phyloP scores from a whole-genome alignment of 2,329 filamentous ascomycete species.

The Lecanicillium sp. region DNA sequence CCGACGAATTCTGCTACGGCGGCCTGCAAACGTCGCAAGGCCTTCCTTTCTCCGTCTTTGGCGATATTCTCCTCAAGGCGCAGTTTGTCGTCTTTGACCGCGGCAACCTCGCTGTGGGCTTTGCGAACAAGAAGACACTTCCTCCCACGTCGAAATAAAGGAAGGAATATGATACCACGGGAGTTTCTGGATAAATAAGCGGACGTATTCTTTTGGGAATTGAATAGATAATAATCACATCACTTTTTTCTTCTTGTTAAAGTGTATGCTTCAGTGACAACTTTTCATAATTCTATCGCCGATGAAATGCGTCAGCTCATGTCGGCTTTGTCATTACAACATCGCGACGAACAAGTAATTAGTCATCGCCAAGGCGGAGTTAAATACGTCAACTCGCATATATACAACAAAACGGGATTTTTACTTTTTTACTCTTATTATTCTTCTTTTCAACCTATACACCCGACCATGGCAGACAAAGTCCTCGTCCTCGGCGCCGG shows the following conservation, averaged over 20 bases:
- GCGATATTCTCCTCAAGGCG: constrained; percentile 38
- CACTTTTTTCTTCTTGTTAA: no score
- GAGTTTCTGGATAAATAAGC: no score
- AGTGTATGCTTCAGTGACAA: no score
- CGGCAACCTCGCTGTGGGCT: constrained; percentile 27
- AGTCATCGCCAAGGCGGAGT: background rate
- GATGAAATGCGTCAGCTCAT: no score
- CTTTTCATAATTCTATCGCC: no score
- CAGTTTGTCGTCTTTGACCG: constrained; percentile 39
- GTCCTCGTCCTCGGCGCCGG: constrained; percentile 61
- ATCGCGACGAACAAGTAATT: no score
- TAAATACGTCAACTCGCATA: background rate
- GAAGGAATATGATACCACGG: no score
- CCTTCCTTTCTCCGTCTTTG: constrained; percentile 33
- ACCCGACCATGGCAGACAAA: constrained; percentile 22
- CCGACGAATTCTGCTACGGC: constrained; percentile 28
- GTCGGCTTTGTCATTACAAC: no score
- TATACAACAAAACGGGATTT: constrained; percentile 6
- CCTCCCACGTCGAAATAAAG: background rate
- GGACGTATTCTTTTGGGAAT: no score
- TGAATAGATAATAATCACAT: no score
- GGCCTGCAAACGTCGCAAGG: constrained; percentile 32
- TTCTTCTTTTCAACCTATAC: background rate
- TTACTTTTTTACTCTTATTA: background rate
- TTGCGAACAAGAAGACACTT: constrained; percentile 32